Conservation (phyloP, 192 early-diverging fungal genomes). For the Rhizophagus clarus region DNA sequence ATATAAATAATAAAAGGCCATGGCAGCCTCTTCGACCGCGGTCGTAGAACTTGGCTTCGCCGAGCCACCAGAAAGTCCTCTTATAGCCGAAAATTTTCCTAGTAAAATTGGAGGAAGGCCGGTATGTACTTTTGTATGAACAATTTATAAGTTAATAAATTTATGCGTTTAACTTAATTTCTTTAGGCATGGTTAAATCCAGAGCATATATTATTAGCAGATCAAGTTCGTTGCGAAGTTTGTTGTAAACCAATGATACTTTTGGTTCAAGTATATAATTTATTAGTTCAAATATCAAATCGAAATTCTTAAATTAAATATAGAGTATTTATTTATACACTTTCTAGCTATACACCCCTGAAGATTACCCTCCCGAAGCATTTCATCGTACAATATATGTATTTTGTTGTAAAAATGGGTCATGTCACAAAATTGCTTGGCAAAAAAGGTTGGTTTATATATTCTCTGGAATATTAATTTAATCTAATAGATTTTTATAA, state of each 20-base stretch:
- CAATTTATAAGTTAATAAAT: neutral
- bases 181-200: conserved; percentile 82
- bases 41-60: conserved; percentile 68
- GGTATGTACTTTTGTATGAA: conserved; percentile 40
- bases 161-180: conserved; percentile 6
- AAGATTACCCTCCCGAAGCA: conserved; percentile 82
- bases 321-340: neutral
- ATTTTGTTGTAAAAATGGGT: conserved; percentile 88
- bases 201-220: conserved; percentile 57
- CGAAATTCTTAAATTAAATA: neutral
- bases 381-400: conserved; percentile 91
- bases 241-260: conserved; percentile 77
- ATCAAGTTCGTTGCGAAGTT: conserved; percentile 66
- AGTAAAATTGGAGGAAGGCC: conserved; percentile 89
- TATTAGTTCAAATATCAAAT: too few relatives aligned
- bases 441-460: conserved; percentile 48
- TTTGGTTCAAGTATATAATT: conserved; percentile 71
- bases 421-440: conserved; percentile 69
- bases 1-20: neutral
- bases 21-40: conserved; percentile 22
- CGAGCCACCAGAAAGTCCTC: conserved; percentile 64
- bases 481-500: conserved; percentile 13
- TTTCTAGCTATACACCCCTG: conserved; percentile 83
- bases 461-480: neutral
- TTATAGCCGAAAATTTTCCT: conserved; percentile 67